Evolutionary conservation across 345 rosid genomes (phyloP).

Genomic region (Passiflora organensis): DNA sequence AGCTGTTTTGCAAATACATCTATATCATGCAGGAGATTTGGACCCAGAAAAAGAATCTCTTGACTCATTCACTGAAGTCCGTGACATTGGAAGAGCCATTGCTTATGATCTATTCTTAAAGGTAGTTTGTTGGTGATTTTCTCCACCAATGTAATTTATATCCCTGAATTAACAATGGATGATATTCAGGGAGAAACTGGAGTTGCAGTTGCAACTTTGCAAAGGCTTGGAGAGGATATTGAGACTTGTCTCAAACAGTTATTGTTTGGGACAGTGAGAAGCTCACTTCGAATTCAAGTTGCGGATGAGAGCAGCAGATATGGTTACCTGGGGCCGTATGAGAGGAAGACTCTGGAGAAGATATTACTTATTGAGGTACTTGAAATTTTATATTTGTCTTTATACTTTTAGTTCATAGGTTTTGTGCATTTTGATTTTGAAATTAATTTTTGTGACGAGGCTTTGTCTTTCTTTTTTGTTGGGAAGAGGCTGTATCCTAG

Average conservation of each 20-base stretch:
- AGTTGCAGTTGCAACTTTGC: constrained; percentile 77
- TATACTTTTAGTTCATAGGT: constrained; percentile 7
- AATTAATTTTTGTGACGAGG: constrained; percentile 19
- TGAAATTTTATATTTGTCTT: constrained; percentile 5
- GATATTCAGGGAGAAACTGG: constrained; percentile 80
- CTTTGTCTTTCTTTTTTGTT: constrained; percentile 24
- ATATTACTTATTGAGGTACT: constrained; percentile 83
- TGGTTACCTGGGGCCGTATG: constrained; percentile 71
- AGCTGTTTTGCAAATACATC: constrained; percentile 96
- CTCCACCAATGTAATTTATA: constrained; percentile 15
- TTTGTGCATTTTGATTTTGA: constrained; percentile 14
- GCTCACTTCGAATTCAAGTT: constrained; percentile 68
- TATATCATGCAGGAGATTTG: constrained; percentile 64
- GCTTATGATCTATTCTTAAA: constrained; percentile 91
- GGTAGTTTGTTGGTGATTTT: constrained; percentile 45
- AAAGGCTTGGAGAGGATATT: constrained; percentile 92
- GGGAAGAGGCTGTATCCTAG: constrained; percentile 94
- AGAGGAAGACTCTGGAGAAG: constrained; percentile 68
- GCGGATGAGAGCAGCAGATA: constrained; percentile 71
- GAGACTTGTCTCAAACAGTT: constrained; percentile 82
- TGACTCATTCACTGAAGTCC: constrained; percentile 91
- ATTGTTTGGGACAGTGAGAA: constrained; percentile 82
- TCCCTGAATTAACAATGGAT: constrained; percentile 31
- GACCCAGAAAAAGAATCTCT: constrained; percentile 44
- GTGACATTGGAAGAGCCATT: constrained; percentile 79